Evolutionary conservation across 371 early-diverging fungal genomes (phyloP).

Genomic region (Mortierella sp.): DNA sequence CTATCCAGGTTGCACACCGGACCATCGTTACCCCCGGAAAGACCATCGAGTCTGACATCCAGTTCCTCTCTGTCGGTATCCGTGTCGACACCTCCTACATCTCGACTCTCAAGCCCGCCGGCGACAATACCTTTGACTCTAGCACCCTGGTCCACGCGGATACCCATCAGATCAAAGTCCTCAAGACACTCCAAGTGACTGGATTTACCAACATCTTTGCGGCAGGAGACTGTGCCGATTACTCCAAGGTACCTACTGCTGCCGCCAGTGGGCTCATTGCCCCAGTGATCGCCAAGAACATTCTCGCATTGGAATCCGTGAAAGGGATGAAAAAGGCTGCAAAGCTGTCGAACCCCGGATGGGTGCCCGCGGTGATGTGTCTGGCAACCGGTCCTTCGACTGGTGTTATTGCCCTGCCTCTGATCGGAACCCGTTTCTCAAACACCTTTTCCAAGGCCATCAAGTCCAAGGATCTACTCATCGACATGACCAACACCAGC

Average conservation of each 20-base stretch:
- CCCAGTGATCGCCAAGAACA: constrained; percentile 39
- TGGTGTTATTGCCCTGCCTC: constrained; percentile 27
- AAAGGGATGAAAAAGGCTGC: constrained; percentile 8
- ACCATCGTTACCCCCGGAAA: constrained; percentile 59
- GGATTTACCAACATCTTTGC: constrained; percentile 74
- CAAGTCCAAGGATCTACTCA: constrained; percentile 51
- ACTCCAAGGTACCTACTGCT: constrained; percentile 45
- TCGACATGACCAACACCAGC: constrained; percentile 1
- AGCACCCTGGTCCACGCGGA: constrained; percentile 32
- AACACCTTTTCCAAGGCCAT: constrained; percentile 31
- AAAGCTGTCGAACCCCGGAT: constrained; percentile 20
- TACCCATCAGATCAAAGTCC: constrained; percentile 63
- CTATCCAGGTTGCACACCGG: constrained; percentile 46
- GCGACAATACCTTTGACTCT: constrained; percentile 22
- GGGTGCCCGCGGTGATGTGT: constrained; percentile 24
- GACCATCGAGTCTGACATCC: constrained; percentile 61
- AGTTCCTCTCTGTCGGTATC: constrained; percentile 63
- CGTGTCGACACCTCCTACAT: constrained; percentile 60
- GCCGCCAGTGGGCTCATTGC: constrained; percentile 20
- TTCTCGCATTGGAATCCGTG: constrained; percentile 16
- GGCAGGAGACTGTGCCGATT: constrained; percentile 76
- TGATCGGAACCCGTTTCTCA: constrained; percentile 34
- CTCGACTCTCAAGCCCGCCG: constrained; percentile 60
- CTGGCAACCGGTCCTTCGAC: constrained; percentile 42
- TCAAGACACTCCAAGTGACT: constrained; percentile 72